Evolutionary conservation across 306 rosid genomes (phyloP), one percentile per base, ranked within the genome.

Genomic region (Sechiopsis laciniata): DNA sequence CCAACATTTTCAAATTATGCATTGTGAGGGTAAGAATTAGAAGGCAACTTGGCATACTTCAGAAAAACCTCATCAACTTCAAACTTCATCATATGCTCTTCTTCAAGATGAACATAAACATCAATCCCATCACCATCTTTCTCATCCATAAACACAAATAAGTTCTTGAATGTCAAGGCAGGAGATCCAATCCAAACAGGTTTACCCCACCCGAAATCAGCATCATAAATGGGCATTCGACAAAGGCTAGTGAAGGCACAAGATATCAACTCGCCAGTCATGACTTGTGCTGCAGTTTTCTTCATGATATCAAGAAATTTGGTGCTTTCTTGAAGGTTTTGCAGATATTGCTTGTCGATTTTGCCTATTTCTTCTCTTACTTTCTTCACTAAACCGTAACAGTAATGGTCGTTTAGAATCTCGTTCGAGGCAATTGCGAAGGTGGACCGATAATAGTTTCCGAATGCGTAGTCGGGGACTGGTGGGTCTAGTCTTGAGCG

Each of bases 131-230:
- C 89, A 0, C 35, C 29, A 17, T 63, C 70, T 13, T 69, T 73
- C 4, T 82, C 74, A 59, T 87, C 92, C 3, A 81, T 14, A 46
- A 89, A 84, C 21, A 73, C 81, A 65, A 84, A 81, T 8, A 83
- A 55, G 51, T 86, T 84, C 55, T 84, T 76, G 45, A 80, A 86
- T 5, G 76, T 75, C 32, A 79, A 51, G 0, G 88, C 76, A 0
- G 84, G 78, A 0, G 84, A 76, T 0, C 85, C 82, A 0, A 88
- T 85, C 88, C 87, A 84, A 0, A 72, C 51, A 7, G 88, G 94
- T 70, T 78, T 79, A 0, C 90, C 94, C 87, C 82, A 84, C 16
- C 94, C 88, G 63, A 86, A 86, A 62, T 86, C 89, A 19, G 82
- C 63, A 0, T 86, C 89, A 4, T 85, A 85, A 75, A 85, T 6